These are phyloP conservation scores for Ilex asprella DNA, from an alignment of 257 asterid genomes.

Conservation along the genomic window DNA sequence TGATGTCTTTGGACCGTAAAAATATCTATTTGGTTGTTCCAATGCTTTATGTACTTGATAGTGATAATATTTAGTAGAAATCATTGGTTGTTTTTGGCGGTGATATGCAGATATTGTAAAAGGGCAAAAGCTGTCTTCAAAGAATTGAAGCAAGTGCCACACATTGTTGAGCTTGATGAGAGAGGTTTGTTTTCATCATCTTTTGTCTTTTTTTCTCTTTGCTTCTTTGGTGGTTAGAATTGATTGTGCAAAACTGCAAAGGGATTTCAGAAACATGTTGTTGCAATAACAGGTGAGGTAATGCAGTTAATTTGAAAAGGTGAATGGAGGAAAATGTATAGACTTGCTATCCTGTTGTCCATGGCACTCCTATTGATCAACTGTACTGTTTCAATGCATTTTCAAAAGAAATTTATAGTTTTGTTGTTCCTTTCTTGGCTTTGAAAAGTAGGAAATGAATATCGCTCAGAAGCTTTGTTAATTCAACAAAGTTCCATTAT, in stretches of 20 bases:
- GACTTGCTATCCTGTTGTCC: not conserved
- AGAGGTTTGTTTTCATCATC: constrained; percentile 39
- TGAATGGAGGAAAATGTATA: not conserved
- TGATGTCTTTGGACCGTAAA: no score
- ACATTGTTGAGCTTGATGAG: constrained; percentile 60
- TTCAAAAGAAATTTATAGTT: no score
- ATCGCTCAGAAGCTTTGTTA: not conserved
- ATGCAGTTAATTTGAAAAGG: not conserved
- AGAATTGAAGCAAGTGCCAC: constrained; percentile 57
- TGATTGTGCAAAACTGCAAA: not conserved
- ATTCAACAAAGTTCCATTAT: not conserved
- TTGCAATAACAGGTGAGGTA: not conserved
- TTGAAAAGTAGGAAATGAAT: not conserved
- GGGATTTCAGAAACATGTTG: not conserved
- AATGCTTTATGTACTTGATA: no score
- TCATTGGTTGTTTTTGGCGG: constrained; percentile 2
- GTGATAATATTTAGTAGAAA: no score
- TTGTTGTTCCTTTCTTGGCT: no score
- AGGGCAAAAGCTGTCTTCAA: constrained; percentile 83
- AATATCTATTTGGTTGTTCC: no score
- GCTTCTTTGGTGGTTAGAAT: not conserved
- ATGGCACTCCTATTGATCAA: not conserved
- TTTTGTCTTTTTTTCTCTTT: not conserved
- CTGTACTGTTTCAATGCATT: not conserved
- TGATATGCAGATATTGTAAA: constrained; percentile 63